phyloP scores from a whole-genome alignment of 768 basidiomycete genomes.

The Cystoderma amianthinum region DNA sequence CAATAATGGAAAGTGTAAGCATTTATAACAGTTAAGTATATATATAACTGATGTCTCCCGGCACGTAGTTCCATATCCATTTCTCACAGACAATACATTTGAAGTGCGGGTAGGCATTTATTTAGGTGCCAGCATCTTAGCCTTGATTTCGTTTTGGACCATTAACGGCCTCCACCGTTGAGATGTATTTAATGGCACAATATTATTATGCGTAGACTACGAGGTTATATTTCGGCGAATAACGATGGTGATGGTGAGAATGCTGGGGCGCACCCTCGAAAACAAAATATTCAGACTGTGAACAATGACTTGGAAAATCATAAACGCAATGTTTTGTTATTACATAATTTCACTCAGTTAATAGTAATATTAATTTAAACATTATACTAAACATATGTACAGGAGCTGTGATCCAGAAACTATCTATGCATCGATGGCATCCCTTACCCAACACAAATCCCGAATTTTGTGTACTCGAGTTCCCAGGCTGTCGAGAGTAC shows the following conservation, averaged over 20 bases:
- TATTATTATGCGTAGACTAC: not conserved
- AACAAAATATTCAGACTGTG: no score
- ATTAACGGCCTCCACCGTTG: conserved; percentile 51
- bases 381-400: no score
- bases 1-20: conserved; percentile 55
- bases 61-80: conserved; percentile 87
- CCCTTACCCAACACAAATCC: conserved; percentile 32
- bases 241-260: not conserved
- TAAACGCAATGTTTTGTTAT: not conserved
- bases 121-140: conserved; percentile 38
- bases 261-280: no score
- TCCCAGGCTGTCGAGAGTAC: conserved; percentile 49
- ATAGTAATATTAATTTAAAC: no score
- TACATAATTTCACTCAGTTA: not conserved
- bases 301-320: no score
- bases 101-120: conserved; percentile 55
- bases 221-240: not conserved
- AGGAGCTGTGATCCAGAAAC: no score
- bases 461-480: conserved; percentile 42
- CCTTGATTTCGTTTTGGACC: conserved; percentile 45
- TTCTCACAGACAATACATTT: conserved; percentile 57
- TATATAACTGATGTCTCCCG: no score
- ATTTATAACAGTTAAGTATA: not conserved
- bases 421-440: conserved; percentile 15
- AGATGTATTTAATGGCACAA: not conserved